Evolutionary conservation across 257 asterid genomes (phyloP).

Genomic region (Solanum chiquidenum): DNA sequence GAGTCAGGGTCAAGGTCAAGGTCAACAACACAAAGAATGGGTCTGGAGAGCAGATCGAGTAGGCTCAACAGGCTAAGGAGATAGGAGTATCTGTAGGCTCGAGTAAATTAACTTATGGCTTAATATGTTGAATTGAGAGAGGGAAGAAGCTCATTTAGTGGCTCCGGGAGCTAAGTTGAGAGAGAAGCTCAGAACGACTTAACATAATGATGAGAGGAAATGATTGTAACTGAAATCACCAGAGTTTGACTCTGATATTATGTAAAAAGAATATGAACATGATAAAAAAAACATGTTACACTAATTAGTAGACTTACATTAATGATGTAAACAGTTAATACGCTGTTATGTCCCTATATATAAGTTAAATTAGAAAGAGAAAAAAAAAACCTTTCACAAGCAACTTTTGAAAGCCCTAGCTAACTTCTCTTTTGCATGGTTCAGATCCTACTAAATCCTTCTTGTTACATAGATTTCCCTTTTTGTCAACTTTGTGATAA

Average conservation of each 20-base stretch:
- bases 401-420: not conserved
- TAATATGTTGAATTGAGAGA: not conserved
- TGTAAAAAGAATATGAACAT: no score
- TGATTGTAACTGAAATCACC: no score
- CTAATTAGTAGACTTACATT: not conserved
- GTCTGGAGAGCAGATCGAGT: not conserved
- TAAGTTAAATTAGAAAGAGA: not conserved
- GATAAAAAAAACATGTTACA: no score
- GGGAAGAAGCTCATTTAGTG: not conserved
- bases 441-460: constrained; percentile 26
- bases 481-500: constrained; percentile 32
- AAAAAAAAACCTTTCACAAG: not conserved
- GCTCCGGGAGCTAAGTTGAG: not conserved
- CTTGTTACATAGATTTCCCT: constrained; percentile 19
- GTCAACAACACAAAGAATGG: not conserved
- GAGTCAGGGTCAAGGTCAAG: not conserved
- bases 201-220: not conserved
- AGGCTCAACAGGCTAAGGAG: not conserved
- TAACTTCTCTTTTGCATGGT: constrained; percentile 38
- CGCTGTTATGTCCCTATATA: not conserved
- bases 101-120: not conserved
- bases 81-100: not conserved
- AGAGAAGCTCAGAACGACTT: not conserved
- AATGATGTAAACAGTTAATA: not conserved
- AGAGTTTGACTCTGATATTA: no score